Base-by-base conservation (phyloP, 2,329 filamentous ascomycete species). In the Xylogone sp. region DNA sequence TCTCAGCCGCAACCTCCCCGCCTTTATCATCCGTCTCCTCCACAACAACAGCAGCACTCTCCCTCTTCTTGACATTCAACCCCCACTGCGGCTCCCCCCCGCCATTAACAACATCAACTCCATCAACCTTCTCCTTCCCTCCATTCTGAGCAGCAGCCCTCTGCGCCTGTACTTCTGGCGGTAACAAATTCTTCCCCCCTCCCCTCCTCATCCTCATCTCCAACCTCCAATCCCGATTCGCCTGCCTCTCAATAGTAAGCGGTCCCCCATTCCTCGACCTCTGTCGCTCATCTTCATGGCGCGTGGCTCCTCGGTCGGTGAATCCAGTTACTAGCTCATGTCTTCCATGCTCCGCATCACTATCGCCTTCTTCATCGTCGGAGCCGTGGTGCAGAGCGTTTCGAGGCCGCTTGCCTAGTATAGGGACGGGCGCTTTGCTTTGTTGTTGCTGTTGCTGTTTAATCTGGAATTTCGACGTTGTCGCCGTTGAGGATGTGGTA, bases 281-380 rank as follows among this genome's bases (percentile, higher is more conserved):
- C 22, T 8, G 52, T 43, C 50, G 45, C 16, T 59, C 75, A 59
- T 67, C 53, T 56, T 65, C 55, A 22, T 60, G 52, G 31, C 42
- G 65, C 10, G 63, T 55, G 8, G 63, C 79, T 24, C 79, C 71
- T 58, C 78, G 76, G 21, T 64, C 69, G 1, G 74, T 75, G 54
- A 81, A 78, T 0, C 73, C 76, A 7, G 75, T 76, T 24, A 83
- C 78, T 21, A 62, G 65, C 60, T 82, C 75, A 55, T 75, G 71
- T 22, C 62, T 68, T 9, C 61, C 62, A 43, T 59, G 57, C 6
- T 62, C 56, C 20, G 60, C 53, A 31, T 62, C 57, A 62, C 81
- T 76, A 63, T 86, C 77, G 75, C 82, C 78, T n/a, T 84, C 82
- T 49, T 88, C 84, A 48, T 87, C 84, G 48, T 87, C 84, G 51